Evolutionary conservation across 768 basidiomycete species (phyloP), one percentile per base, ranked within the genome.

Genomic region (Podaxis rugospora): DNA sequence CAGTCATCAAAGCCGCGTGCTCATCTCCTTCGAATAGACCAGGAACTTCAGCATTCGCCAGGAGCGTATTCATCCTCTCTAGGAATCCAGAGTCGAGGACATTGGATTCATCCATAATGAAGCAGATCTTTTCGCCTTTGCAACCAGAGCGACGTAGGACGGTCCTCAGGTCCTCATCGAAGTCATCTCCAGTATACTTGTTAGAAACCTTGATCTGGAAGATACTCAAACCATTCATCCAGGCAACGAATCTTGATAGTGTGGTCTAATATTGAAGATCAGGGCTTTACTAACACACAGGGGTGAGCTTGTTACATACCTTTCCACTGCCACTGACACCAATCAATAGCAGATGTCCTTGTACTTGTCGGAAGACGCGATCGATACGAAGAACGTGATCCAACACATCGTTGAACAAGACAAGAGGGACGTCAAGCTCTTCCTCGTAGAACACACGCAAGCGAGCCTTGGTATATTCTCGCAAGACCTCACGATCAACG

Each of bases 21-120:
- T 99, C 97, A 68, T 99, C 97, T n/a, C 97, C 97, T 74, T 99
- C 97, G 71, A 99, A 99, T n/a, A 99, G 82, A 73, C 97, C 97
- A 0, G 97, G 97, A n/a, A 99, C 95, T 73, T 99, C 97, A n/a
- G 97, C 97, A 68, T 99, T 99, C 42, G 97, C 97, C 14, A 99
- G 83, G 13, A 99, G 84, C 0, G 97, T 99, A 73, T 99, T 99
- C 96, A 99, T 98, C n/a, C 97, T 87, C 72, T 99, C 97, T 65
- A 99, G 77, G 83, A 99, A 99, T 50, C 97, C 97, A 11, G 97
- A 96, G 71, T 99, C 97, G 35, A 98, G 88, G 11, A 98, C 97
- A 68, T 99, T 98, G 3, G 97, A 98, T 72, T 99, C 97, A 73
- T 99, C 97, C 97, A 99, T 98, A 77, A 99, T 98, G 81, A 99